These are phyloP conservation scores for Solanum gracilifrons DNA, from an alignment of 257 asterid species.

Conservation along the genomic window DNA sequence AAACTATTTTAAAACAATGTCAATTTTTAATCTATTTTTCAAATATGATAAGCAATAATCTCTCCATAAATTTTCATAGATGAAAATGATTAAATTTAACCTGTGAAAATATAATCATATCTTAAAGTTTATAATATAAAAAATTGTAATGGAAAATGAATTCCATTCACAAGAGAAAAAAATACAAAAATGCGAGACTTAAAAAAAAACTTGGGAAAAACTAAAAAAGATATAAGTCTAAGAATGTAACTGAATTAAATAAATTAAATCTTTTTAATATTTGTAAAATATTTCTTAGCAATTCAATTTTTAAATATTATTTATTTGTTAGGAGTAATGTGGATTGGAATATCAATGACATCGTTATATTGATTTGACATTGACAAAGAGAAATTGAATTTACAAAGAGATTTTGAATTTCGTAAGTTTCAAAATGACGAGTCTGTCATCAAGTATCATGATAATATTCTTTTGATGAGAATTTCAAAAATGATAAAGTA, in stretches of 20 bases:
- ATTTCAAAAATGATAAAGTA: not conserved
- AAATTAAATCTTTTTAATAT: no score
- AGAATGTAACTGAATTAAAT: not conserved
- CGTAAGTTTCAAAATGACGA: not conserved
- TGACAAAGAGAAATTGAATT: not conserved
- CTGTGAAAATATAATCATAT: not conserved
- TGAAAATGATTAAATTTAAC: not conserved
- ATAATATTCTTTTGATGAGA: not conserved
- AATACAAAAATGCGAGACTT: not conserved
- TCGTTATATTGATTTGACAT: not conserved
- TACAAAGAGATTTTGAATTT: not conserved
- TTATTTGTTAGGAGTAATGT: not conserved
- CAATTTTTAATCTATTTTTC: not conserved
- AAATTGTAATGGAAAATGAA: not conserved
- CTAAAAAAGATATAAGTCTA: not conserved
- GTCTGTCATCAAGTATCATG: not conserved
- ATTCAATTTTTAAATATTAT: not conserved
- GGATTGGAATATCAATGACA: not conserved
- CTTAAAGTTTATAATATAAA: not conserved
- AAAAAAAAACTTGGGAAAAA: not conserved
- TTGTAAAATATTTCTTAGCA: not conserved
- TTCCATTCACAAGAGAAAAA: not conserved
- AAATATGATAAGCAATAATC: not conserved
- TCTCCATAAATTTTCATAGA: not conserved
- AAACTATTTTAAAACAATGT: not conserved